phyloP scores from a whole-genome alignment of 2,329 filamentous ascomycete genomes.

The Paecilomyces dactylethromorphus region DNA sequence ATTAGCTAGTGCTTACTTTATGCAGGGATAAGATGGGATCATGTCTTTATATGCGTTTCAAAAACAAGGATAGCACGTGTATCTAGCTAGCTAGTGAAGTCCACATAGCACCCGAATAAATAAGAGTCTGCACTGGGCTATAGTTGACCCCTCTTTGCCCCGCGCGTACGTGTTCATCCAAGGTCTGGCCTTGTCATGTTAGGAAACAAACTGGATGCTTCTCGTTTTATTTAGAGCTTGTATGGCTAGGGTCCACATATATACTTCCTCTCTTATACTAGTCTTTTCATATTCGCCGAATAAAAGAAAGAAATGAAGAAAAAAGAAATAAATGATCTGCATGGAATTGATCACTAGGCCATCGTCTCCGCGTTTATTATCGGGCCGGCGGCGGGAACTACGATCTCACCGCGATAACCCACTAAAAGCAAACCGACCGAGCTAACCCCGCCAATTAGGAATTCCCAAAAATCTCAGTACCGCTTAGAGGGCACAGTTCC shows the following conservation, averaged over 20 bases:
- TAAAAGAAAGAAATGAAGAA: not conserved
- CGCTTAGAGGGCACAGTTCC: not conserved
- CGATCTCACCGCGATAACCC: not conserved
- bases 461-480: not conserved
- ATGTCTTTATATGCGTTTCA: too few species aligned
- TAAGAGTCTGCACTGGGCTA: too few species aligned
- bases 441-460: not conserved
- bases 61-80: too few species aligned
- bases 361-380: not conserved
- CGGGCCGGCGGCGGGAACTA: not conserved
- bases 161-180: not conserved
- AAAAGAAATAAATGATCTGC: not conserved
- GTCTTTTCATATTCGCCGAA: too few species aligned
- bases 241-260: not conserved
- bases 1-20: too few species aligned
- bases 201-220: not conserved
- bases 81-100: too few species aligned
- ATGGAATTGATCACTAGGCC: not conserved
- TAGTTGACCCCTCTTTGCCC: not conserved
- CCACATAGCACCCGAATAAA: too few species aligned
- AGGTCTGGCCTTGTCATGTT: not conserved
- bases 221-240: not conserved
- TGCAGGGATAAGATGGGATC: too few species aligned
- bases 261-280: too few species aligned
- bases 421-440: not conserved